Conservation (phyloP, 2,329 filamentous ascomycete species). For the Aureobasidium leucospermi region DNA sequence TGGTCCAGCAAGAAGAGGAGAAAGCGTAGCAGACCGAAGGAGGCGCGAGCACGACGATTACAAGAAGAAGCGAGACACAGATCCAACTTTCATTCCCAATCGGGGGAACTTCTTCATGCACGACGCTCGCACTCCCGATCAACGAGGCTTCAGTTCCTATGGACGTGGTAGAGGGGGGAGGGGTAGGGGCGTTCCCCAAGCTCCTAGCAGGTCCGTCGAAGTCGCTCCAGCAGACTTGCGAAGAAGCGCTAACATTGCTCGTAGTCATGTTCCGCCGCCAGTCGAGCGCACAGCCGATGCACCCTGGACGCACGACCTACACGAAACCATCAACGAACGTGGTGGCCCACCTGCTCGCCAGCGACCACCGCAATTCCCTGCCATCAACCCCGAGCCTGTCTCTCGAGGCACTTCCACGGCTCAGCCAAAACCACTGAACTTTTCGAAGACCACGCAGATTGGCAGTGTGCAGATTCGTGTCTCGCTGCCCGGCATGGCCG, state of each 20-base stretch:
- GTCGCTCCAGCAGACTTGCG: not conserved
- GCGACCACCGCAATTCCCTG: not conserved
- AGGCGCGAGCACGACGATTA: constrained; percentile 87
- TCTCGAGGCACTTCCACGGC: constrained; percentile 10
- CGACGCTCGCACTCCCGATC: constrained; percentile 70
- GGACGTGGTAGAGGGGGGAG: constrained; percentile 53
- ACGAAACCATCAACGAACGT: constrained; percentile 52
- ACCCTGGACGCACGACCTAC: constrained; percentile 91
- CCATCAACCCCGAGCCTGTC: not conserved
- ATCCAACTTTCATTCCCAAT: constrained; percentile 90
- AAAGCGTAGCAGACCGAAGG: constrained; percentile 60
- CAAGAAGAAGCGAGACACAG: constrained; percentile 76
- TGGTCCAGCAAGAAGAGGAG: constrained; percentile 29
- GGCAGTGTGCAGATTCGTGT: constrained; percentile 83
- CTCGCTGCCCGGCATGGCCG: constrained; percentile 66
- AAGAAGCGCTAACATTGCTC: not conserved
- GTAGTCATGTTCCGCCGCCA: constrained; percentile 18
- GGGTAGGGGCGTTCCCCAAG: constrained; percentile 38
- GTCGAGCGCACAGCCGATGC: constrained; percentile 59
- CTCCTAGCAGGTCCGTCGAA: not conserved
- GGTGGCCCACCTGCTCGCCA: not conserved
- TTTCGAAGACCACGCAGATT: constrained; percentile 76
- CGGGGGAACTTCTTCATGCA: constrained; percentile 96
- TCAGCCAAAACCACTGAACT: constrained; percentile 29
- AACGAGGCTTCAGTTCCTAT: constrained; percentile 70